Evolutionary conservation across 805 yeast species (phyloP).

Genomic region (Scheffersomyces spartinae): DNA sequence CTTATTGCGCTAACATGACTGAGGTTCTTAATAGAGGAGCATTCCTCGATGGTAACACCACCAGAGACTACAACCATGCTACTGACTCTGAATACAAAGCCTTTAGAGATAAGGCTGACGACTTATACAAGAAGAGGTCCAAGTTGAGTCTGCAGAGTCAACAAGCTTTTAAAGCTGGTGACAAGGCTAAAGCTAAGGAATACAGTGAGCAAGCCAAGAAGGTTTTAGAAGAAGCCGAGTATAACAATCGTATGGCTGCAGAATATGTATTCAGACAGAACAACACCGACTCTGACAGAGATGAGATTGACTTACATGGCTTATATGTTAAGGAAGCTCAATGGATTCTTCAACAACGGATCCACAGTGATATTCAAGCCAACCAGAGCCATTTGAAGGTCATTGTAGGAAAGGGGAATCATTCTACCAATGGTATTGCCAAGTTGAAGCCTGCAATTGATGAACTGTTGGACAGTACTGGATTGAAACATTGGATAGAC

Average conservation of each 20-base stretch:
- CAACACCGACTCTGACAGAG: conserved; percentile 71
- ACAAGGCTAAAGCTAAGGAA: conserved; percentile 60
- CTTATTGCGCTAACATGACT: too few species aligned
- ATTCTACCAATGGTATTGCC: conserved; percentile 71
- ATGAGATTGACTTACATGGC: conserved; percentile 93
- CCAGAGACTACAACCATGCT: conserved; percentile 61
- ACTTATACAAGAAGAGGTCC: conserved; percentile 45
- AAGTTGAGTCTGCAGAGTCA: conserved; percentile 59
- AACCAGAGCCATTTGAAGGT: conserved; percentile 58
- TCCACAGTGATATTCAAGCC: conserved; percentile 46
- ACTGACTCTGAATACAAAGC: conserved; percentile 52
- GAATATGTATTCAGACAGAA: conserved; percentile 80
- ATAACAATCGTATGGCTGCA: conserved; percentile 71
- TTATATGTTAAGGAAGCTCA: conserved; percentile 82
- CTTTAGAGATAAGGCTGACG: conserved; percentile 57
- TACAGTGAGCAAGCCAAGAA: conserved; percentile 59
- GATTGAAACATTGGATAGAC: conserved; percentile 51
- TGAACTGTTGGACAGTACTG: conserved; percentile 55
- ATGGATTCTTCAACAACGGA: conserved; percentile 60
- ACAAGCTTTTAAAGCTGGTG: conserved; percentile 64
- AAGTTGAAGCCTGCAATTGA: conserved; percentile 87
- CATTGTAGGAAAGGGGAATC: conserved; percentile 90
- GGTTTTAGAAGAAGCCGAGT: conserved; percentile 50
- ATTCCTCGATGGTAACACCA: conserved; percentile 9
- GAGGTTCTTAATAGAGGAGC: conserved; percentile 12